phyloP scores from a whole-genome alignment of 2,329 filamentous ascomycete genomes.

The Cyphellophora attinorum region DNA sequence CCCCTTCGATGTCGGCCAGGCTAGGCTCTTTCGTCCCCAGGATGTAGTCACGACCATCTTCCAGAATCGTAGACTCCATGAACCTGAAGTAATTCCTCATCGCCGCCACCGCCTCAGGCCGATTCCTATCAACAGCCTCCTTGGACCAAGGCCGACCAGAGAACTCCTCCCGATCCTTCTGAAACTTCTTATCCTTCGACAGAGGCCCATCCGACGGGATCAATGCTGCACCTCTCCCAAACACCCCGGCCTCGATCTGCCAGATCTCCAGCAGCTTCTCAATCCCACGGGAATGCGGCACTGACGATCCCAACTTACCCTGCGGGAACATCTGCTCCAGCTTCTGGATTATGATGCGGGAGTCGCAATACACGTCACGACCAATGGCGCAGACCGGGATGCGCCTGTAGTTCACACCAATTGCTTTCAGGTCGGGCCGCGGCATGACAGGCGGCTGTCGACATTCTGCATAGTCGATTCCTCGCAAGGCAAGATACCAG shows the following conservation, averaged over 20 bases:
- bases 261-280: slow-evolving; percentile 48
- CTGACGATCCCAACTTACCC: slow-evolving; percentile 28
- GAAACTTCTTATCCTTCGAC: slow-evolving; percentile 49
- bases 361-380: slow-evolving; percentile 60
- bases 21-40: slow-evolving; percentile 42
- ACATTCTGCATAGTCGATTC: slow-evolving; percentile 58
- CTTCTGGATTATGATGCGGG: slow-evolving; percentile 56
- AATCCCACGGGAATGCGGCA: slow-evolving; percentile 35
- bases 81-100: slow-evolving; percentile 46
- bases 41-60: slow-evolving; percentile 59
- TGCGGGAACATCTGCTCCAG: slow-evolving; percentile 43
- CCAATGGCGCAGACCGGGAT: slow-evolving; percentile 61
- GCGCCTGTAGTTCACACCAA: slow-evolving; percentile 58
- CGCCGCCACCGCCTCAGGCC: slow-evolving; percentile 48
- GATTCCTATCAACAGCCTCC: slow-evolving; percentile 29
- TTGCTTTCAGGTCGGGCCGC: slow-evolving; percentile 51
- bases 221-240: slow-evolving; percentile 41
- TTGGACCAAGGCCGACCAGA: slow-evolving; percentile 32
- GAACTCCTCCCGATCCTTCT: slow-evolving; percentile 46
- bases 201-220: slow-evolving; percentile 48
- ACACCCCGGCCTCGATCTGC: slow-evolving; percentile 49
- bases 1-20: slow-evolving; percentile 58
- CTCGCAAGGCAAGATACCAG: slow-evolving; percentile 60
- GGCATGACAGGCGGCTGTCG: slow-evolving; percentile 59
- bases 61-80: slow-evolving; percentile 53